Evolutionary conservation across 768 basidiomycete genomes (phyloP).

Genomic region (Plicaturopsis crispa): DNA sequence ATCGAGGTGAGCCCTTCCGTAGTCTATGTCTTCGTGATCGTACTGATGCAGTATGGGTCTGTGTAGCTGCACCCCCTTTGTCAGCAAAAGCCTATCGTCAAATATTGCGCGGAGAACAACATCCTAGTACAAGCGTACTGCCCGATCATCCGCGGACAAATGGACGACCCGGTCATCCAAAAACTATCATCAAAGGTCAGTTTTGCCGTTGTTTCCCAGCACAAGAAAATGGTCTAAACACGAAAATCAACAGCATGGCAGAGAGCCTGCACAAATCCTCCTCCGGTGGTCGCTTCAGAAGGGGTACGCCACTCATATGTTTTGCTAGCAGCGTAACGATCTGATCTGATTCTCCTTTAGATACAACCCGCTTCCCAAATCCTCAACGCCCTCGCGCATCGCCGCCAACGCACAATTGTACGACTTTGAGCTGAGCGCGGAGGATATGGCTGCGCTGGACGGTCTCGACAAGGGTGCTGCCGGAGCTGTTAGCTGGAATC

Average conservation of each 20-base stretch:
- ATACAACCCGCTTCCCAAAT: conserved; percentile 79
- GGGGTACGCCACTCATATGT: conserved; percentile 49
- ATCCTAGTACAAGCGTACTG: conserved; percentile 73
- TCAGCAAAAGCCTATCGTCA: conserved; percentile 73
- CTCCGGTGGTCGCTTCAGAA: conserved; percentile 88
- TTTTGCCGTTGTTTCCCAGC: too few relatives aligned
- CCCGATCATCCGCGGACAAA: conserved; percentile 59
- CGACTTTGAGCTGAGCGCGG: conserved; percentile 60
- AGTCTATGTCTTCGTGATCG: too few relatives aligned
- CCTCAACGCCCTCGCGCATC: conserved; percentile 63
- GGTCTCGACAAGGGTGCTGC: conserved; percentile 62
- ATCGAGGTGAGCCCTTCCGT: too few relatives aligned
- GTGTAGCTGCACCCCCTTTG: conserved; percentile 86
- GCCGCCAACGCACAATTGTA: conserved; percentile 66
- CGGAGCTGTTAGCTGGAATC: conserved; percentile 82
- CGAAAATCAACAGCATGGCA: conserved; percentile 46
- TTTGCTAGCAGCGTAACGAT: too few relatives aligned
- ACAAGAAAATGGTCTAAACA: too few relatives aligned
- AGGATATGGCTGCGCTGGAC: conserved; percentile 63
- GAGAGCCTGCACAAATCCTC: conserved; percentile 72
- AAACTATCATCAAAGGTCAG: conserved; percentile 54
- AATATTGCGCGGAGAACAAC: conserved; percentile 54
- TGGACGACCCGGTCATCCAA: conserved; percentile 46
- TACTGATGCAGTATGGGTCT: too few relatives aligned
- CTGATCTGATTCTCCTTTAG: too few relatives aligned